Base-by-base conservation (phyloP, 164 flowering plant genomes). In the Berberis thunbergii region DNA sequence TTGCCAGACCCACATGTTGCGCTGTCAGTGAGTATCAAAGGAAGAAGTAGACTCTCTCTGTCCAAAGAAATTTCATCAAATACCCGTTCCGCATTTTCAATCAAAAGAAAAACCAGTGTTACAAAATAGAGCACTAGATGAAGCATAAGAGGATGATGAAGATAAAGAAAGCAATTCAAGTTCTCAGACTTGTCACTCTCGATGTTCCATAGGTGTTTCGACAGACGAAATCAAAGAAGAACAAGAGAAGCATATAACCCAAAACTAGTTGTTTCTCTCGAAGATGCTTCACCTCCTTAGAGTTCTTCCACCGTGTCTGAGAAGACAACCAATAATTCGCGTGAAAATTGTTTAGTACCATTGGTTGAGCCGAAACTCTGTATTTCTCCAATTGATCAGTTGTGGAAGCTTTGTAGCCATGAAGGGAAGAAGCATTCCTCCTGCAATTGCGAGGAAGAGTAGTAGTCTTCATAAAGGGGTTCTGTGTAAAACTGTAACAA, bases 141-240 rank as follows among this genome's bases (percentile, higher is more conserved):
- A 62, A 56, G 64, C 52, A 42, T 76, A 72, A 45, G 75, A 64
- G 1, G 79, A 68, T 11, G 74, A 75, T 12, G 76, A 74, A 46
- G 81, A 78, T 63, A 75, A 77, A n/a, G 60, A 69, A 3, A 75
- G 78, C 60, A 77, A 71, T 69, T 75, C 72, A 7, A 75, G 75
- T 73, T 76, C 81, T 9, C 78, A 74, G 60, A 76, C 80, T 3
- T 75, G 78, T 2, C 73, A 69, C 50, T 77, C 80, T 48, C 78
- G 81, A 54, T 75, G 85, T 69, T 86, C 93, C 1, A 70, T 77
- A 59, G 91, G 92, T 1, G 85, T 85, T 0, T 84, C 92, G 1
- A 83, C 91, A 0, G 88, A 85, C 10, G 85, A 79, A 60, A 67
- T 70, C 10, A 79, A 73, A 55, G 26, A 26, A 26, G 78, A 67